Evolutionary conservation across 139 green algal genomes (phyloP).

Genomic region (Monoraphidium neglectum): DNA sequence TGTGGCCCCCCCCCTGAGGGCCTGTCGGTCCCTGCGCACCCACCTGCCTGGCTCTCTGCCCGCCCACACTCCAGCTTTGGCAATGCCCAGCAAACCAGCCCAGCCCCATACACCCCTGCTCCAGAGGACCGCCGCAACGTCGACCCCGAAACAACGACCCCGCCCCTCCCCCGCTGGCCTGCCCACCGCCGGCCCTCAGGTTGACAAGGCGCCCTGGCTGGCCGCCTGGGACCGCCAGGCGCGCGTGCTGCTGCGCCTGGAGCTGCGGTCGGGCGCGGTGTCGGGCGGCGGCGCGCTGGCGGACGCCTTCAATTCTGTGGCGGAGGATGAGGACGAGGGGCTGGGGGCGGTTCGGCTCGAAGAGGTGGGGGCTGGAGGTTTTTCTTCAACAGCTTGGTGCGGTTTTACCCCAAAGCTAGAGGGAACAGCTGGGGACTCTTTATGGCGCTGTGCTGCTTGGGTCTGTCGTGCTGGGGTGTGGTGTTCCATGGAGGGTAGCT

Average conservation of each 20-base stretch:
- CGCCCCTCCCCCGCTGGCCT: constrained; percentile 16
- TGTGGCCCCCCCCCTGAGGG: neutral
- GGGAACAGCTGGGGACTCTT: too few species aligned
- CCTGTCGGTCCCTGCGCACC: neutral
- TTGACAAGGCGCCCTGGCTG: constrained; percentile 52
- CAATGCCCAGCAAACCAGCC: constrained; percentile 5
- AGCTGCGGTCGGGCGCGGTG: neutral
- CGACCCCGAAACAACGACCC: neutral
- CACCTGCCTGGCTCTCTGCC: neutral
- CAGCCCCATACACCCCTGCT: neutral
- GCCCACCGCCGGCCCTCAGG: constrained; percentile 32
- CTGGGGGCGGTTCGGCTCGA: neutral
- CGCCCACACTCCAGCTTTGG: constrained; percentile 11
- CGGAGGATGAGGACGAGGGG: too few species aligned
- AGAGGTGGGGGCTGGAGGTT: neutral
- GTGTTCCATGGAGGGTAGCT: too few species aligned
- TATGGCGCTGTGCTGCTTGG: too few species aligned
- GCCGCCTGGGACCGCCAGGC: constrained; percentile 45
- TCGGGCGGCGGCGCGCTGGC: constrained; percentile 12
- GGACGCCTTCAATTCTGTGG: constrained; percentile 10
- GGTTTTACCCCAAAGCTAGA: too few species aligned
- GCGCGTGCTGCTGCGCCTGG: constrained; percentile 22
- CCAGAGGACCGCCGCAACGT: neutral
- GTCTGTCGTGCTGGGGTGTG: too few species aligned
- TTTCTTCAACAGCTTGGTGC: too few species aligned